Base-by-base conservation (phyloP, 192 early-diverging fungal genomes). In the Powellomyces hirtus region DNA sequence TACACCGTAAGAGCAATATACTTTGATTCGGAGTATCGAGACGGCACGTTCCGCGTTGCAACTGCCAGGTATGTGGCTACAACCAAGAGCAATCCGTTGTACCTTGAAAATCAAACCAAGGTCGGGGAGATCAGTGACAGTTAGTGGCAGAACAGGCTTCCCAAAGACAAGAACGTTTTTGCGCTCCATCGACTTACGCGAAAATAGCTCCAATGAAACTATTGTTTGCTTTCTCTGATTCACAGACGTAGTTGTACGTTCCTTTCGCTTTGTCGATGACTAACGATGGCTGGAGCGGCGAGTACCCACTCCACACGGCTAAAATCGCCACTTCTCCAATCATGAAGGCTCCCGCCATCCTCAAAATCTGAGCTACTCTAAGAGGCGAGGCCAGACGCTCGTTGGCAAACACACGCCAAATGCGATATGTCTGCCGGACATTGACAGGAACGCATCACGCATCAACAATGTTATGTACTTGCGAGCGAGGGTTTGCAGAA, bases 271-370 rank as follows among this genome's bases (percentile, higher is more conserved):
- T 60, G 59, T 60, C 29, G 4, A 27, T 24, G 1, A 60, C 38
- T 11, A n/a, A 13, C 37, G 18, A 18, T 4, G 59, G 59, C 20
- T 38, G 16, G 2, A 60, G 29, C 29, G 59, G 59, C 33, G 59
- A 60, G 59, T 60, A 60, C 7, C 59, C 59, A 22, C 36, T 60
- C 59, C 59, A 60, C 38, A 60, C 59, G 11, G 59, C 59, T 2
- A 60, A n/a, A 20, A 60, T 60, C 13, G 38, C n/a, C 38, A 27
- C 36, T 20, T 60, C 59, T 34, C 59, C 59, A 20, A 60, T 20
- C 4, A 37, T 38, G 59, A 60, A 60, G 11, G 7, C 37, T 14
- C 59, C 59, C 36, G 59, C 37, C 37, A 60, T 38, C 5, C 36
- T 34, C 3, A 60, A 37, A 10, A 60, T 36, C 37, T 60, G 59